Conservation (phyloP, 352 stramenopile genomes). For the Plasmopara muralis region DNA sequence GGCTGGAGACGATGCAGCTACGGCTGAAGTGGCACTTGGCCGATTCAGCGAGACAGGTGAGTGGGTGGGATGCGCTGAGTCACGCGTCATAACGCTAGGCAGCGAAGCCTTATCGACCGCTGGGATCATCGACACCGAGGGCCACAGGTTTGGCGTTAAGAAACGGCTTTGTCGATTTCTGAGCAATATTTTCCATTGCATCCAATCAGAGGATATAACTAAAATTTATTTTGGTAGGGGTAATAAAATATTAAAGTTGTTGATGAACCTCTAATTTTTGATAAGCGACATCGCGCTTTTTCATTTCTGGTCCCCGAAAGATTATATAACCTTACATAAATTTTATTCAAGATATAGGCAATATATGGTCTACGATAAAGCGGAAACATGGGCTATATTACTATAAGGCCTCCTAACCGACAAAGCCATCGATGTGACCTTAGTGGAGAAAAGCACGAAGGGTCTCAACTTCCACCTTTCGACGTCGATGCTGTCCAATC, state of each 20-base stretch:
- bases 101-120: neutral
- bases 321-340: no score
- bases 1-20: conserved; percentile 30
- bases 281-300: no score
- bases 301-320: no score
- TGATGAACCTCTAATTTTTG: no score
- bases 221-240: no score
- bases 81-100: conserved; percentile 9
- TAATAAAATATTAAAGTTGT: no score
- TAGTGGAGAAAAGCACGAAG: conserved; percentile 61
- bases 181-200: no score
- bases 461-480: conserved; percentile 50
- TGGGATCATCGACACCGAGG: neutral
- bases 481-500: conserved; percentile 47
- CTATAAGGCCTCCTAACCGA: neutral
- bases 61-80: conserved; percentile 13
- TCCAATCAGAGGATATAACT: no score
- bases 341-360: no score
- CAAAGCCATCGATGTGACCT: neutral
- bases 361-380: no score
- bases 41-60: conserved; percentile 7
- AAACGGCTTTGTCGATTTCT: neutral
- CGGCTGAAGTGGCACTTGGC: conserved; percentile 30
- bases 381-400: no score
- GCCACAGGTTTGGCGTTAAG: conserved; percentile 7